Evolutionary conservation across 306 rosid species (phyloP).

Genomic region (Acacia melanoxylon): DNA sequence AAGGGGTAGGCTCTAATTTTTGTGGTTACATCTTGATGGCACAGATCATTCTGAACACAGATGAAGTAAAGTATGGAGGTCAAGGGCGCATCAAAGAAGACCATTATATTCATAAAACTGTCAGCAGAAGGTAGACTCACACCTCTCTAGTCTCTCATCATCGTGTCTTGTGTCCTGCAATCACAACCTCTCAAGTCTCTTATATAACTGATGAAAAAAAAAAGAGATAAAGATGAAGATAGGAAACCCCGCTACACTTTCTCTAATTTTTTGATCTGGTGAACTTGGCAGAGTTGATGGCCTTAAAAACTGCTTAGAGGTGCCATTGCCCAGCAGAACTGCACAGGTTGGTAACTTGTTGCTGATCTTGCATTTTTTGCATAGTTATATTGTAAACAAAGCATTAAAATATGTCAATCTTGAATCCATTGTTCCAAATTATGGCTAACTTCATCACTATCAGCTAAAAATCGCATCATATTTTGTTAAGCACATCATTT

Average conservation of each 20-base stretch:
- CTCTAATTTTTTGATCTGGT: neutral
- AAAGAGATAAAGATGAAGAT: neutral
- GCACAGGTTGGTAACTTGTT: slow-evolving; percentile 69
- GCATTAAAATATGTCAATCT: neutral
- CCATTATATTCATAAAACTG: slow-evolving; percentile 64
- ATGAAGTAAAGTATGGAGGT: slow-evolving; percentile 82
- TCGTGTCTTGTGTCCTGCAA: neutral
- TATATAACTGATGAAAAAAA: no score
- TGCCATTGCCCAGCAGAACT: slow-evolving; percentile 74
- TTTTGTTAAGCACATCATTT: no score
- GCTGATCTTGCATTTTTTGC: slow-evolving; percentile 21
- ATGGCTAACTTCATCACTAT: no score
- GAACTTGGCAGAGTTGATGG: slow-evolving; percentile 67
- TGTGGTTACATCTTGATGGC: slow-evolving; percentile 25
- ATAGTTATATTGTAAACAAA: neutral
- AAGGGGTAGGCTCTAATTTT: slow-evolving; percentile 20
- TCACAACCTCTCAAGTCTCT: no score
- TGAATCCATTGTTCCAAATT: no score
- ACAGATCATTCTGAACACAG: slow-evolving; percentile 78
- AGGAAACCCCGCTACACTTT: neutral
- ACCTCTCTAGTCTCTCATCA: neutral
- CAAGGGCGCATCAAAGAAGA: slow-evolving; percentile 67
- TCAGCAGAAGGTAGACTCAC: slow-evolving; percentile 57
- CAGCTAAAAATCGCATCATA: no score
- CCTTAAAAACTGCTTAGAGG: slow-evolving; percentile 74